A percentile compares a stretch with the other conserved stretches of the same genome.
Conservation (phyloP, 2,329 filamentous ascomycete species). For the Talaromyces amestolkiae region DNA sequence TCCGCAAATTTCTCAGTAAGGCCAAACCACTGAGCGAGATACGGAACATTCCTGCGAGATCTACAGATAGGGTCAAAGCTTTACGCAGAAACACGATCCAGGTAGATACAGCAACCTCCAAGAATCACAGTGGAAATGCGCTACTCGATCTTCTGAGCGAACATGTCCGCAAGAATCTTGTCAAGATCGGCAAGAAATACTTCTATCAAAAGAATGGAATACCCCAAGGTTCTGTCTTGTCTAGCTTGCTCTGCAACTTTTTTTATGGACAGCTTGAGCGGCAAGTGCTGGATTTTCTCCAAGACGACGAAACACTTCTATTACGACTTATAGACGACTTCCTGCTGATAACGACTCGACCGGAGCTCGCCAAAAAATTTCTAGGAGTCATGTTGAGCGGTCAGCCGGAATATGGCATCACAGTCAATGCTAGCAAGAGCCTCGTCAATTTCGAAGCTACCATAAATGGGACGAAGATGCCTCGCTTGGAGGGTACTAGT, state of each 20-base stretch:
- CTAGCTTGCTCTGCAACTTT: conserved; percentile 85
- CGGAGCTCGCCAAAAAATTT: conserved; percentile 66
- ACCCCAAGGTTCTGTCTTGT: conserved; percentile 87
- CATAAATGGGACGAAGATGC: conserved; percentile 55
- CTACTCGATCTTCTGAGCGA: conserved; percentile 70
- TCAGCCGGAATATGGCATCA: conserved; percentile 74
- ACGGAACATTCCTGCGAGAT: conserved; percentile 40
- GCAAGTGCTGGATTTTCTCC: conserved; percentile 66
- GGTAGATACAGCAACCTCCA: conserved; percentile 65
- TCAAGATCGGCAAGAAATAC: conserved; percentile 83
- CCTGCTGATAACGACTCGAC: conserved; percentile 74
- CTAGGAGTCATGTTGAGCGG: conserved; percentile 77
- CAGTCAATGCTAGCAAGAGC: conserved; percentile 74
- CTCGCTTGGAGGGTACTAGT: conserved; percentile 45
- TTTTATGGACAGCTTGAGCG: conserved; percentile 88
- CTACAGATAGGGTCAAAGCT: conserved; percentile 47
- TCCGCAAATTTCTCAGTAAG: conserved; percentile 52
- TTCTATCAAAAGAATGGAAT: conserved; percentile 88
- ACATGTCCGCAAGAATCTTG: conserved; percentile 80
- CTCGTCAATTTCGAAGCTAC: conserved; percentile 75
- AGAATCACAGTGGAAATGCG: conserved; percentile 54
- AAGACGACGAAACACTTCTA: conserved; percentile 61
- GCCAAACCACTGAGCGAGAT: conserved; percentile 48
- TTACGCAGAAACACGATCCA: conserved; percentile 70
- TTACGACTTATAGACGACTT: conserved; percentile 91